phyloP scores from a whole-genome alignment of 2,329 filamentous ascomycete genomes.

The Stromatinia cepivora region DNA sequence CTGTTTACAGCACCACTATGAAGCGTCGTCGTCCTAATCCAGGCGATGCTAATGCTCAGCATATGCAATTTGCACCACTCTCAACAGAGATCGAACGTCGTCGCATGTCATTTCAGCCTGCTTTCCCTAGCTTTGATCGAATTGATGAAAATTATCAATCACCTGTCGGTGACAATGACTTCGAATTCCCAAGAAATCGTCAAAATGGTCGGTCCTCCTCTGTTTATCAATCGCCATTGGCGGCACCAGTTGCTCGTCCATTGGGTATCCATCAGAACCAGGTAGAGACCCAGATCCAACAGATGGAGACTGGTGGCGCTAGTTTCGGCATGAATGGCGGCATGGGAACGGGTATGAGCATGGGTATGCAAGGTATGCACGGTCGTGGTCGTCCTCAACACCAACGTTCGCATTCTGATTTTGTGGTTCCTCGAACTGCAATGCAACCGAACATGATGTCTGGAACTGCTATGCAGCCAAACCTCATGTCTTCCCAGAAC shows the following conservation, averaged over 20 bases:
- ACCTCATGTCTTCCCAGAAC: conserved; percentile 8
- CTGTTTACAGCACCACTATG: conserved; percentile 20
- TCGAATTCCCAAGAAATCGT: conserved; percentile 11
- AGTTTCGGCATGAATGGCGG: conserved; percentile 13
- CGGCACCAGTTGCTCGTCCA: conserved; percentile 28
- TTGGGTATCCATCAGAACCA: conserved; percentile 17
- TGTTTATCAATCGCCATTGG: conserved; percentile 30
- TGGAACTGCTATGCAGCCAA: background rate
- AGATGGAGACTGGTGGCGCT: conserved; percentile 4
- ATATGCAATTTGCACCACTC: conserved; percentile 10
- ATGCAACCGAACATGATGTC: conserved; percentile 13
- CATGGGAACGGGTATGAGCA: conserved; percentile 1
- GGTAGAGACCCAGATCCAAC: conserved; percentile 4
- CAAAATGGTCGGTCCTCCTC: conserved; percentile 25
- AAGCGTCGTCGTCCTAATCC: conserved; percentile 33
- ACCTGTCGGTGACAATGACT: background rate
- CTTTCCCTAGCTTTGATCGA: conserved; percentile 11
- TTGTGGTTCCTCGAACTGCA: conserved; percentile 18
- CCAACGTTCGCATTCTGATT: conserved; percentile 39
- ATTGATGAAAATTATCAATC: conserved; percentile 22
- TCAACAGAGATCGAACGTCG: background rate
- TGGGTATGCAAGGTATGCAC: background rate
- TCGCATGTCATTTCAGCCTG: conserved; percentile 3
- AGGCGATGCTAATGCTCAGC: conserved; percentile 17
- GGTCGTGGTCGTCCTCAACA: conserved; percentile 28